phyloP scores from a whole-genome alignment of 495 filamentous ascomycete genomes.

The Cairneyella variabilis region DNA sequence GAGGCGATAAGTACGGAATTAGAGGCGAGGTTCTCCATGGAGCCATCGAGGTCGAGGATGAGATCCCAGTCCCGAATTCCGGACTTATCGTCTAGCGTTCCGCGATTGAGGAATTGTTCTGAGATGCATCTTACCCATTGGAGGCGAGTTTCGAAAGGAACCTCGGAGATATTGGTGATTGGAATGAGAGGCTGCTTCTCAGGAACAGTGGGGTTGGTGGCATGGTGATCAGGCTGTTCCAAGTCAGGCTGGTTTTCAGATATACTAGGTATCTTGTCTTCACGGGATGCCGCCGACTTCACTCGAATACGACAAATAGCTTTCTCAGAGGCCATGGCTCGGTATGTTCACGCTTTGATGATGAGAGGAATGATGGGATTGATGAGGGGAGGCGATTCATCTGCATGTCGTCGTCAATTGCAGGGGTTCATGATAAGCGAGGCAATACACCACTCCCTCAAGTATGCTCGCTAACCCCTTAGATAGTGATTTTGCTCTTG shows the following conservation, averaged over 20 bases:
- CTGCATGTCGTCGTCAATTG: no score
- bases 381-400: no score
- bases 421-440: no score
- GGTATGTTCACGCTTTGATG: no score
- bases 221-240: neutral
- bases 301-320: slow-evolving; percentile 6
- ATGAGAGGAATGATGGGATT: no score
- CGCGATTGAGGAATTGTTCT: neutral
- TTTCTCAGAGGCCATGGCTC: neutral
- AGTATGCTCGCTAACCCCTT: no score
- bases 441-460: no score
- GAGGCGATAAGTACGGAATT: neutral
- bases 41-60: slow-evolving; percentile 1
- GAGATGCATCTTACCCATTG: slow-evolving; percentile 1
- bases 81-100: neutral
- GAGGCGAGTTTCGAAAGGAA: slow-evolving; percentile 4
- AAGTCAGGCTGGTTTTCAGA: neutral
- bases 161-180: neutral
- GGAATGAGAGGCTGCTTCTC: neutral
- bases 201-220: neutral
- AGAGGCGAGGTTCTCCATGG: neutral
- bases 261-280: neutral
- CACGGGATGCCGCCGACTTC: neutral
- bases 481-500: no score
- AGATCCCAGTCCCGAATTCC: slow-evolving; percentile 7